Conservation (phyloP, 352 stramenopile genomes). For the Thalassiosira mediterranea region DNA sequence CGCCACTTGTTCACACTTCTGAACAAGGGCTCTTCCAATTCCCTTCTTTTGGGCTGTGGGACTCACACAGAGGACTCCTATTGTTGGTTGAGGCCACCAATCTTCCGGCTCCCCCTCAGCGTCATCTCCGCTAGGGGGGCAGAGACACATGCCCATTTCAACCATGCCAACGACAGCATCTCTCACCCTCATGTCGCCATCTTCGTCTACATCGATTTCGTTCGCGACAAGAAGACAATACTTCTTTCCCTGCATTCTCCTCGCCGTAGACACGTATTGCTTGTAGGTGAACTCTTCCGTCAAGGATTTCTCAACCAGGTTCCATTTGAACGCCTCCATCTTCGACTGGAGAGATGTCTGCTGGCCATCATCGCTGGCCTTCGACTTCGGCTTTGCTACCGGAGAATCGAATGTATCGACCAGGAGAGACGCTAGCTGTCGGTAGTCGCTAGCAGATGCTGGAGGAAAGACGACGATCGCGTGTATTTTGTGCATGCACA, state of each 20-base stretch:
- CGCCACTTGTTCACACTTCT: slow-evolving; percentile 51
- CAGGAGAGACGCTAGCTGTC: slow-evolving; percentile 35
- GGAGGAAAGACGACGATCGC: slow-evolving; percentile 31
- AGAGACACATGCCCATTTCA: slow-evolving; percentile 53
- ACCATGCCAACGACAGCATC: slow-evolving; percentile 49
- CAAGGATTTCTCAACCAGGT: slow-evolving; percentile 45
- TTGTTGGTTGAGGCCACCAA: slow-evolving; percentile 31
- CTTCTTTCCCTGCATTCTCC: slow-evolving; percentile 61
- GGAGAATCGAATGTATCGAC: slow-evolving; percentile 36
- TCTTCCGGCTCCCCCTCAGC: neutral
- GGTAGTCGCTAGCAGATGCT: slow-evolving; percentile 35
- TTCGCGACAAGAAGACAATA: slow-evolving; percentile 58
- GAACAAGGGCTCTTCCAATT: slow-evolving; percentile 32
- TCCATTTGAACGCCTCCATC: slow-evolving; percentile 33
- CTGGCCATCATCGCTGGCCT: neutral
- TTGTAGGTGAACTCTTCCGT: slow-evolving; percentile 59
- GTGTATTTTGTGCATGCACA: neutral
- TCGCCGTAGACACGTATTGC: slow-evolving; percentile 37
- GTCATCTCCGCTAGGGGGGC: slow-evolving; percentile 1
- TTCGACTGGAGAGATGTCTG: slow-evolving; percentile 6
- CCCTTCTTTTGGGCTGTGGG: slow-evolving; percentile 34
- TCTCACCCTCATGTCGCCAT: neutral
- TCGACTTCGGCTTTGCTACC: neutral
- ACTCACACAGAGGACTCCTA: slow-evolving; percentile 54
- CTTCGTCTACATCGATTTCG: slow-evolving; percentile 11